These are phyloP conservation scores for Leccinum incarnatum DNA, from an alignment of 768 basidiomycete species.

Conservation along the genomic window DNA sequence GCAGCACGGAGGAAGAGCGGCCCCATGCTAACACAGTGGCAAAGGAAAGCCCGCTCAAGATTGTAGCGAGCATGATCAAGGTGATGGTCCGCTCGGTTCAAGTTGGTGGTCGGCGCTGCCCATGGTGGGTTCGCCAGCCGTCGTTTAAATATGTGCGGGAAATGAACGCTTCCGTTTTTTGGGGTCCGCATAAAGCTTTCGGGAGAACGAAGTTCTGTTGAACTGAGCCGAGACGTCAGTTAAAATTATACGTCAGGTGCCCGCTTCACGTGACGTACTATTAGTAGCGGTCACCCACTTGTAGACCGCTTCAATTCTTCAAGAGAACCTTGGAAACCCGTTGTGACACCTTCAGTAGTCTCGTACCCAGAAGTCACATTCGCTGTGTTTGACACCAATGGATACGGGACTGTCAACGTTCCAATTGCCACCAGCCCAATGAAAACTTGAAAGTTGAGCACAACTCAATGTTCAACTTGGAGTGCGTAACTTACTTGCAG, in stretches of 20 bases:
- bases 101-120: neutral
- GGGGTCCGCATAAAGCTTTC: neutral
- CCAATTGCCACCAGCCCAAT: neutral
- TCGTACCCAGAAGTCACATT: too few species aligned
- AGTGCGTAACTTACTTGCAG: neutral
- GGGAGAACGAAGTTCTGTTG: neutral
- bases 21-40: constrained; percentile 7
- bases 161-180: neutral
- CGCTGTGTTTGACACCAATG: neutral
- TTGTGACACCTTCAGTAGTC: neutral
- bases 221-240: too few species aligned
- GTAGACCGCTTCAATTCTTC: too few species aligned
- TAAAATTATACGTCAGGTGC: too few species aligned
- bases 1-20: constrained; percentile 6
- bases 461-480: neutral
- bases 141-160: neutral
- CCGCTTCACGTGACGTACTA: neutral
- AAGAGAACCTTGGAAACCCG: neutral
- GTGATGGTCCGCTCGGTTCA: neutral
- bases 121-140: neutral
- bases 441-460: neutral
- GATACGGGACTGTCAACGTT: neutral
- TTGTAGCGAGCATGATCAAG: neutral
- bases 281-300: too few species aligned
- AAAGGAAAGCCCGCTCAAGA: constrained; percentile 10